phyloP scores from a whole-genome alignment of 164 flowering plant genomes.

The Stephania yunnanensis region DNA sequence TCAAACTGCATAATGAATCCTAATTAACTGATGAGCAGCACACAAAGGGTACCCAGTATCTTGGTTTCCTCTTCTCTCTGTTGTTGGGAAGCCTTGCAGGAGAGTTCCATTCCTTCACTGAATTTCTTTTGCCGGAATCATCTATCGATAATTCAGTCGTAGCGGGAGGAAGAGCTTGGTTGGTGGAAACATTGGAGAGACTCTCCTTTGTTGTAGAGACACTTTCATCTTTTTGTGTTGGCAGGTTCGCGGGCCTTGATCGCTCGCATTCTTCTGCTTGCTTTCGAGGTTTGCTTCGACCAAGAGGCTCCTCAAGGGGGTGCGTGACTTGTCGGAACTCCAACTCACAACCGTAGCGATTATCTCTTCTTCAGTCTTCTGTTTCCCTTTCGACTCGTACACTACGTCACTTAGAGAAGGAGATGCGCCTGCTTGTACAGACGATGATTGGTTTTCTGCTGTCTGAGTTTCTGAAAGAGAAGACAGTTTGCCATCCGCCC shows the following conservation, averaged over 20 bases:
- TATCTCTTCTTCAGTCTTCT: conserved; percentile 72
- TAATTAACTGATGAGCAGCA: conserved; percentile 73
- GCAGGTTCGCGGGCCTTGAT: conserved; percentile 13
- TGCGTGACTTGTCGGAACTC: conserved; percentile 50
- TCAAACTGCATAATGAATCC: not conserved
- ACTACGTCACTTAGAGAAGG: conserved; percentile 39
- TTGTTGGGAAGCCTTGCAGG: conserved; percentile 55
- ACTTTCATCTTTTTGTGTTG: conserved; percentile 18
- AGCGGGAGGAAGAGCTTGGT: conserved; percentile 20
- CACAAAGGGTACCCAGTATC: conserved; percentile 61
- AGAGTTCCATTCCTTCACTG: conserved; percentile 54
- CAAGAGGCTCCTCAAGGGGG: conserved; percentile 58
- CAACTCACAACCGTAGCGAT: conserved; percentile 64
- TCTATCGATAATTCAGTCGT: conserved; percentile 17
- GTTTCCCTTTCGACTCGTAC: conserved; percentile 54
- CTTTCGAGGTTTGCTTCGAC: conserved; percentile 40
- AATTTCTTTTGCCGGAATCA: conserved; percentile 18
- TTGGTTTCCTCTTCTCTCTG: conserved; percentile 56
- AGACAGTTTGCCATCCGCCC: conserved; percentile 14
- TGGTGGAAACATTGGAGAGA: not conserved
- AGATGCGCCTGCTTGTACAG: conserved; percentile 26
- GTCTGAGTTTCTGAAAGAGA: not conserved
- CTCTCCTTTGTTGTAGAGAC: not conserved
- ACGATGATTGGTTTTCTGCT: not conserved
- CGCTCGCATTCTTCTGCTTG: conserved; percentile 24